A percentile compares a stretch with the other conserved stretches of the same genome.
phyloP scores from a whole-genome alignment of 2,329 filamentous ascomycete genomes.

The Aspergillus sp. region DNA sequence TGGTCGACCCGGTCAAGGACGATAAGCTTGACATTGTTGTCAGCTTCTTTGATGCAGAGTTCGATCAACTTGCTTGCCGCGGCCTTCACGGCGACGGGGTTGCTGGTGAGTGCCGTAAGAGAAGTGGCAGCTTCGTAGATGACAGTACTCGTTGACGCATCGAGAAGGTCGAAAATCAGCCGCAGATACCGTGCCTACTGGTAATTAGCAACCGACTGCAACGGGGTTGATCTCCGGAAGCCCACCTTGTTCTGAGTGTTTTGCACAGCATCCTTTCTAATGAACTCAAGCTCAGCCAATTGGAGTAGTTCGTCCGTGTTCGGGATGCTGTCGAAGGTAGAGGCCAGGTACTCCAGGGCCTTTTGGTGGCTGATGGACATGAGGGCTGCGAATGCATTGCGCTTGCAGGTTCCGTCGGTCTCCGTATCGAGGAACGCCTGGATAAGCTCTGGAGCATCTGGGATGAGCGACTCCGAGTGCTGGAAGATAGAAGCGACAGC shows the following conservation, averaged over 20 bases:
- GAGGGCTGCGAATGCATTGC: slow-evolving; percentile 93
- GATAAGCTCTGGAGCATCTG: slow-evolving; percentile 91
- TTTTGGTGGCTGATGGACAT: slow-evolving; percentile 91
- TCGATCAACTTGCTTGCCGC: slow-evolving; percentile 96
- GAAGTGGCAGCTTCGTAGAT: slow-evolving; percentile 97
- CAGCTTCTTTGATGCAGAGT: slow-evolving; percentile 92
- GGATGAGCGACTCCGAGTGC: slow-evolving; percentile 88
- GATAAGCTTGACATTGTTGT: slow-evolving; percentile 99
- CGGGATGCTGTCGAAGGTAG: slow-evolving; percentile 87
- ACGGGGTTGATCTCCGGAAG: neutral
- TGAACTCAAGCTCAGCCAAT: slow-evolving; percentile 93
- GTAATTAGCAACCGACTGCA: slow-evolving; percentile 28
- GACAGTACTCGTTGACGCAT: slow-evolving; percentile 89
- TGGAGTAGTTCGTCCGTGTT: slow-evolving; percentile 94
- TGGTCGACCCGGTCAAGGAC: slow-evolving; percentile 92
- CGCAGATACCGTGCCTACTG: slow-evolving; percentile 80
- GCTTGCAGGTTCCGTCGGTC: slow-evolving; percentile 93
- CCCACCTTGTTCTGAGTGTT: slow-evolving; percentile 90
- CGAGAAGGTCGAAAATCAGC: slow-evolving; percentile 93
- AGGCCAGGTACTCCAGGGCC: slow-evolving; percentile 81
- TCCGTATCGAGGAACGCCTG: slow-evolving; percentile 86
- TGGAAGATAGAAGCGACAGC: slow-evolving; percentile 89
- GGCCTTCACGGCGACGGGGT: slow-evolving; percentile 96
- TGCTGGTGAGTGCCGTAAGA: slow-evolving; percentile 87
- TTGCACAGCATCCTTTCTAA: slow-evolving; percentile 92